Base-by-base conservation (phyloP, 108 stramenopile genomes). In the Fistulifera solaris region DNA sequence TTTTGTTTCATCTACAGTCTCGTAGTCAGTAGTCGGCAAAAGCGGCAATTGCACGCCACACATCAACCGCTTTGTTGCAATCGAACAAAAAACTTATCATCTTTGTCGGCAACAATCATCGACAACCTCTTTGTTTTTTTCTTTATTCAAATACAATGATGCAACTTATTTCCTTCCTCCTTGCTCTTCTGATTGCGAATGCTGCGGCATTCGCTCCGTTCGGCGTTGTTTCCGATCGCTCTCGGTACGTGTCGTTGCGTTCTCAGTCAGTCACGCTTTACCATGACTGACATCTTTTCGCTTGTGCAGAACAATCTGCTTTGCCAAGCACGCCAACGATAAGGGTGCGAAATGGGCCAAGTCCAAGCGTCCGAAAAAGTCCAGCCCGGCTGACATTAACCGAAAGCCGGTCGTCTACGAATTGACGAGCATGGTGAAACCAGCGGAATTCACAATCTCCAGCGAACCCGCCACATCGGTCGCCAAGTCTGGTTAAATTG, bases 341-440 rank as follows among this genome's bases (percentile, higher is more conserved):
- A 92, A 92, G 68, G 89, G 79, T 51, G 83, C 83, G 23, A 80
- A 79, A 63, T 85, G 84, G 78, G 81, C 83, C 65, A 68, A 66
- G 11, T 58, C 78, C 48, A 79, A 92, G 58, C 83, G 89, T 27
- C 89, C 89, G 21, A 62, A 67, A 27, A 92, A 92, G 72, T 72
- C 73, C 44, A 72, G 81, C 45, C 81, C 80, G 46, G 81, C 83
- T 38, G 89, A 92, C 50, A 92, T 81, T 40, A 78, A 87, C 65
- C 81, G 81, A 17, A 87, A 75, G 48, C 81, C 85, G 17, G 53
- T 57, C 39, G 55, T 65, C 13, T 92, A 92, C 53, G 80, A 66
- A 44, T 19, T 70, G 26, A 56, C 58, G 23, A 68, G 76, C 27
- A 65, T 70, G 51, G 57, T 55, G n/a, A 80, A 76, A 56, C 87